Percentiles rank a stretch among this genome's conserved stretches.
These are phyloP conservation scores for Trichoderma lentiforme DNA, from an alignment of 2,329 filamentous ascomycete genomes.

Conservation along the genomic window DNA sequence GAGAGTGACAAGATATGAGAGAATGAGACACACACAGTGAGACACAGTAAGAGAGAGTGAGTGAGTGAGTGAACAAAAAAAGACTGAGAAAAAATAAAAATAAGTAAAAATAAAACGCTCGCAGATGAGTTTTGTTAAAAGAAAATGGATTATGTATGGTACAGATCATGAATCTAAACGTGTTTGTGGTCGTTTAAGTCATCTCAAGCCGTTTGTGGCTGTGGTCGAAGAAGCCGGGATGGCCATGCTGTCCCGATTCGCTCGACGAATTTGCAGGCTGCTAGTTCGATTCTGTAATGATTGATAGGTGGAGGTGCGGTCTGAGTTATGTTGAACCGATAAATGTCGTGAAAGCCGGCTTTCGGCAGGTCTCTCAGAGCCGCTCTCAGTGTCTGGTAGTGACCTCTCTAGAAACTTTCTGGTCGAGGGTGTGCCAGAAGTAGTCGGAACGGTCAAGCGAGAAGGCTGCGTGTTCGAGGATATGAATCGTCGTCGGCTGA, in stretches of 20 bases:
- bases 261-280: slow-evolving; percentile 43
- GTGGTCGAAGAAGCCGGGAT: slow-evolving; percentile 36
- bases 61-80: slow-evolving; percentile 17
- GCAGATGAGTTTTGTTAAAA: slow-evolving; percentile 21
- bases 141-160: slow-evolving; percentile 25
- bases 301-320: slow-evolving; percentile 20
- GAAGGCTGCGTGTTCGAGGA: slow-evolving; percentile 46
- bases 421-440: slow-evolving; percentile 34
- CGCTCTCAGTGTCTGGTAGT: slow-evolving; percentile 42
- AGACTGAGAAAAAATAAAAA: slow-evolving; percentile 22
- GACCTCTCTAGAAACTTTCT: slow-evolving; percentile 50
- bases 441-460: slow-evolving; percentile 41
- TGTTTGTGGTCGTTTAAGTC: slow-evolving; percentile 27
- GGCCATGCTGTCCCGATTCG: slow-evolving; percentile 42
- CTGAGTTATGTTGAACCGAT: slow-evolving; percentile 38
- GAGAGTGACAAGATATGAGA: slow-evolving; percentile 24
- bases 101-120: slow-evolving; percentile 31
- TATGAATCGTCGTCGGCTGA: slow-evolving; percentile 53
- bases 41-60: slow-evolving; percentile 18
- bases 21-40: slow-evolving; percentile 19
- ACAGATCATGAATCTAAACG: slow-evolving; percentile 17
- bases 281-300: slow-evolving; percentile 42
- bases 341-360: slow-evolving; percentile 38
- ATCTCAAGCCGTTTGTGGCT: slow-evolving; percentile 45
- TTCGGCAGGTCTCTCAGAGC: slow-evolving; percentile 26